Percentiles rank a stretch among this genome's conserved stretches.
Conservation (phyloP, 2,329 filamentous ascomycete genomes). For the Cladosporium austrohemisphaericum region DNA sequence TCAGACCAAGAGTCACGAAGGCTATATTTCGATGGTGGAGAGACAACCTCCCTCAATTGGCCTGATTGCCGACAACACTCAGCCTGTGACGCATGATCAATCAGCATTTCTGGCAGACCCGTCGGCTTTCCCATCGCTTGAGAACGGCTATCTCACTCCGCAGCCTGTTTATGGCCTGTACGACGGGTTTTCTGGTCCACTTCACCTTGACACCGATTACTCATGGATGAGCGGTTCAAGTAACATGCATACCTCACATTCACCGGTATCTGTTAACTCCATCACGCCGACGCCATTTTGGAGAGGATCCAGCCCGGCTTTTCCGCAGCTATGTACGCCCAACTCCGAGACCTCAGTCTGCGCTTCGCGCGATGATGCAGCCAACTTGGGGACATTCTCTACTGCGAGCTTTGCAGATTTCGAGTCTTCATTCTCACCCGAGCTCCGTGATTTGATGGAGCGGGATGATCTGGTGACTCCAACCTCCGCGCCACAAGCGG, state of each 20-base stretch:
- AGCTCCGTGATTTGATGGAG: slow-evolving; percentile 23
- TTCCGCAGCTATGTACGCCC: neutral
- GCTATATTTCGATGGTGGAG: neutral
- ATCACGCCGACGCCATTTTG: neutral
- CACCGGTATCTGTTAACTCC: neutral
- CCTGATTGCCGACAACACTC: slow-evolving; percentile 18
- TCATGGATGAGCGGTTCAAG: neutral
- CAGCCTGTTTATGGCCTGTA: neutral
- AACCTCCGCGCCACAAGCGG: neutral
- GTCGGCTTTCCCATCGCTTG: neutral
- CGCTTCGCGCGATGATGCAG: neutral
- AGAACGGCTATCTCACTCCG: neutral
- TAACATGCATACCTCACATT: neutral
- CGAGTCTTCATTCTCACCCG: neutral
- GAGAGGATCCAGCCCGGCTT: neutral
- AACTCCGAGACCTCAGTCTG: neutral
- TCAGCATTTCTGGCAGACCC: neutral
- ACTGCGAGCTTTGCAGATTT: neutral
- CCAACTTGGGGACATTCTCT: neutral
- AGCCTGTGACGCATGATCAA: too few species aligned
- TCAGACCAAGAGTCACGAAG: neutral
- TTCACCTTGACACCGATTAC: neutral
- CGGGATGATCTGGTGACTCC: slow-evolving; percentile 16
- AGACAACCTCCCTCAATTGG: neutral
- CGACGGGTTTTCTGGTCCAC: neutral